Evolutionary conservation across 2,329 filamentous ascomycete species (phyloP).

Genomic region (Pseudopithomyces maydicus): DNA sequence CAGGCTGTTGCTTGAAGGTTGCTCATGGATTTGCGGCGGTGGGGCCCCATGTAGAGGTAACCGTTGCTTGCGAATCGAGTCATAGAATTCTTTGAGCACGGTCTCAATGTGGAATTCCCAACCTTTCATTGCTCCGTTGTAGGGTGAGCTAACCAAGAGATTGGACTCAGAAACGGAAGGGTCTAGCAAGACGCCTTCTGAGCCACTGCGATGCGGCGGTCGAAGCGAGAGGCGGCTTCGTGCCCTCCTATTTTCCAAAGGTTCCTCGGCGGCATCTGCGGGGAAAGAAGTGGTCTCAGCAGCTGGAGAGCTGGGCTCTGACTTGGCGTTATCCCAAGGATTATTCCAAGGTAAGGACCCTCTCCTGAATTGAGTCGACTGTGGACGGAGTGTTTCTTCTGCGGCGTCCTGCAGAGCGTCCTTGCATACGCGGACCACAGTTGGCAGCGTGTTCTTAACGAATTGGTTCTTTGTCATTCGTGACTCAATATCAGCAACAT

Average conservation of each 20-base stretch:
- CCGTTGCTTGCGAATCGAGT: conserved; percentile 83
- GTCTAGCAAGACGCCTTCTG: conserved; percentile 42
- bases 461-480: conserved; percentile 97
- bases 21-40: conserved; percentile 55
- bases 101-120: conserved; percentile 91
- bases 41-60: conserved; percentile 79
- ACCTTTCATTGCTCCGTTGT: conserved; percentile 73
- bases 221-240: conserved; percentile 51
- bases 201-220: conserved; percentile 44
- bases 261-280: conserved; percentile 36
- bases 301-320: conserved; percentile 40
- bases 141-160: conserved; percentile 77
- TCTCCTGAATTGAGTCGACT: conserved; percentile 39
- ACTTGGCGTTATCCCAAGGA: conserved; percentile 25
- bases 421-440: conserved; percentile 77
- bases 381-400: conserved; percentile 41
- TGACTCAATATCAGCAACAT: conserved; percentile 90
- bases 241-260: conserved; percentile 41
- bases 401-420: conserved; percentile 59
- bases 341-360: conserved; percentile 40
- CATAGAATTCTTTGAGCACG: conserved; percentile 91
- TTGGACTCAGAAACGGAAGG: conserved; percentile 62
- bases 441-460: conserved; percentile 93
- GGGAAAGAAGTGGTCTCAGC: conserved; percentile 33
- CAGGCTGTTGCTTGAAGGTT: conserved; percentile 62